Conservation (phyloP, 2,329 filamentous ascomycete genomes). For the Remersonia thermophila region DNA sequence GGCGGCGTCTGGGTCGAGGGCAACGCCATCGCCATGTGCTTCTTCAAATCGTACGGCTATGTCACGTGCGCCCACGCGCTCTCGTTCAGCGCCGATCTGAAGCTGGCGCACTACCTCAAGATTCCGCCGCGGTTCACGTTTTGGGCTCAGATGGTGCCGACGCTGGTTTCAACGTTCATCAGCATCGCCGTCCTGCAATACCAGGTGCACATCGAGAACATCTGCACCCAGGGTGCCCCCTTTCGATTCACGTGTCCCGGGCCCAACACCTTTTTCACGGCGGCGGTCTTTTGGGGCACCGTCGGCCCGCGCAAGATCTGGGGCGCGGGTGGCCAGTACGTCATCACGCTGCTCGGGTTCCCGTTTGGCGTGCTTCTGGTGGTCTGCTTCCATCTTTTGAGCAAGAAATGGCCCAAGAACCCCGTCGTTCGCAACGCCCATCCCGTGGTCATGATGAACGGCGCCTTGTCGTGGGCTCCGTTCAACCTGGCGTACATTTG, state of each 20-base stretch:
- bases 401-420: slow-evolving; percentile 23
- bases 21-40: slow-evolving; percentile 17
- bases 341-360: slow-evolving; percentile 35
- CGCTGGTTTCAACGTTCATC: slow-evolving; percentile 24
- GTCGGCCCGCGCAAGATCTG: slow-evolving; percentile 43
- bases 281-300: slow-evolving; percentile 48
- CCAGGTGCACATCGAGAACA: slow-evolving; percentile 33
- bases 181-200: slow-evolving; percentile 26
- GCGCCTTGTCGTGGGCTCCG: slow-evolving; percentile 24
- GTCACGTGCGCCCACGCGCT: slow-evolving; percentile 17
- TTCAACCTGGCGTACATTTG: slow-evolving; percentile 33
- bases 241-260: slow-evolving; percentile 45
- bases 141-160: slow-evolving; percentile 25
- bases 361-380: slow-evolving; percentile 34
- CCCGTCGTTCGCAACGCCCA: slow-evolving; percentile 27
- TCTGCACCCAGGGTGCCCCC: slow-evolving; percentile 38
- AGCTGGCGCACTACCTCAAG: slow-evolving; percentile 23
- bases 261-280: slow-evolving; percentile 47
- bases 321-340: slow-evolving; percentile 36
- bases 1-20: slow-evolving; percentile 15
- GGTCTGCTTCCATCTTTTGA: slow-evolving; percentile 22
- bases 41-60: slow-evolving; percentile 18
- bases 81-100: slow-evolving; percentile 16
- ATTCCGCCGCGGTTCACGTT: slow-evolving; percentile 26
- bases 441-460: slow-evolving; percentile 26